Evolutionary conservation across 768 basidiomycete genomes (phyloP).

Genomic region (Saitozyma sp.): DNA sequence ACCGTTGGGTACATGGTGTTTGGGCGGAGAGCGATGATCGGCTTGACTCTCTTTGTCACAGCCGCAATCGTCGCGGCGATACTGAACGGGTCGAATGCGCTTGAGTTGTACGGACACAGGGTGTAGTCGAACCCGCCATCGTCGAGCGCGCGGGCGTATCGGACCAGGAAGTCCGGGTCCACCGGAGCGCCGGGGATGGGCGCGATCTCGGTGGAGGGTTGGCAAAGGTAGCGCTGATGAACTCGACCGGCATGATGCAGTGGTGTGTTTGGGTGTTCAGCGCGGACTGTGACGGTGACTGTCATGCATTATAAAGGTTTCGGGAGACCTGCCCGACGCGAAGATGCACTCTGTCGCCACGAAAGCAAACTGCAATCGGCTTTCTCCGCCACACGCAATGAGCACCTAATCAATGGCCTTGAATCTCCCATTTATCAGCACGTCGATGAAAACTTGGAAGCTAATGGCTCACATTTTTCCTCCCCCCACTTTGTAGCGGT

Average conservation of each 20-base stretch:
- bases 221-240: slow-evolving; percentile 35
- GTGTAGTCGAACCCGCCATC: slow-evolving; percentile 40
- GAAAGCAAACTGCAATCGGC: too few species aligned
- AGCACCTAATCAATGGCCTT: too few species aligned
- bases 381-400: too few species aligned
- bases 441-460: too few species aligned
- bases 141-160: slow-evolving; percentile 34
- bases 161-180: slow-evolving; percentile 34
- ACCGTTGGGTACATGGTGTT: slow-evolving; percentile 41
- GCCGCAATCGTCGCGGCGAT: slow-evolving; percentile 29
- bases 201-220: slow-evolving; percentile 33
- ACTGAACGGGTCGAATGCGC: slow-evolving; percentile 37
- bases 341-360: too few species aligned
- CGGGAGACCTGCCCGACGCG: too few species aligned
- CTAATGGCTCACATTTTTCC: too few species aligned
- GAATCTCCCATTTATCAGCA: too few species aligned
- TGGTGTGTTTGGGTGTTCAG: neutral
- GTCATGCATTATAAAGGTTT: too few species aligned
- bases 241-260: slow-evolving; percentile 30
- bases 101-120: slow-evolving; percentile 30
- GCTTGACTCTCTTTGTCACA: slow-evolving; percentile 30
- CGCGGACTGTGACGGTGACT: too few species aligned
- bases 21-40: slow-evolving; percentile 35
- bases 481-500: too few species aligned
- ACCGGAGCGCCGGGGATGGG: slow-evolving; percentile 29